phyloP scores from a whole-genome alignment of 2,329 filamentous ascomycete genomes.

The Cadophora gregata region DNA sequence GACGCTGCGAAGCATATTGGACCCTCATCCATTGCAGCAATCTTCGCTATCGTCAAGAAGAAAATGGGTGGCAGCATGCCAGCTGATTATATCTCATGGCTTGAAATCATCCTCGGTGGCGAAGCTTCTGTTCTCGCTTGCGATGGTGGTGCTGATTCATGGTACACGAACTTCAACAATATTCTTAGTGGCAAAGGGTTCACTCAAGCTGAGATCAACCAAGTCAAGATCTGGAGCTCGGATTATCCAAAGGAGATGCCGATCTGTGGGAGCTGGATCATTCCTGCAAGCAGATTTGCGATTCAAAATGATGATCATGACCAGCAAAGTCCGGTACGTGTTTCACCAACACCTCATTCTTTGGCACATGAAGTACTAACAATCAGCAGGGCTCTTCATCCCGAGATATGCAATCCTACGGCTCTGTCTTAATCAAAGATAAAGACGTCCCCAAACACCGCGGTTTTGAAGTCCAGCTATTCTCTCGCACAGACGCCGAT shows the following conservation, averaged over 20 bases:
- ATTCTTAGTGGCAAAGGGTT: conserved; percentile 36
- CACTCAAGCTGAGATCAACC: conserved; percentile 37
- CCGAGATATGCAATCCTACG: conserved; percentile 41
- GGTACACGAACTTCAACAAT: conserved; percentile 42
- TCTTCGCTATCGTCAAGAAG: conserved; percentile 38
- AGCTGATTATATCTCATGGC: conserved; percentile 42
- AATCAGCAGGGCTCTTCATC: conserved; percentile 39
- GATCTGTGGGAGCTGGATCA: conserved; percentile 26
- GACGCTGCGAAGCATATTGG: conserved; percentile 44
- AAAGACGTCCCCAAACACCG: conserved; percentile 41
- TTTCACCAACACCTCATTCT: not conserved
- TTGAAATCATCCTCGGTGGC: conserved; percentile 43
- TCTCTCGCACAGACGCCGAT: conserved; percentile 41
- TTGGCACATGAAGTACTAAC: not conserved
- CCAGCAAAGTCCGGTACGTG: conserved; percentile 39
- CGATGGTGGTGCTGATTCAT: conserved; percentile 37
- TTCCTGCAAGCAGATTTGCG: conserved; percentile 35
- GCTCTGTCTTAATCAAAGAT: conserved; percentile 42
- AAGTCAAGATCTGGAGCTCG: conserved; percentile 44
- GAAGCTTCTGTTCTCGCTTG: conserved; percentile 40
- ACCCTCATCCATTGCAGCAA: conserved; percentile 38
- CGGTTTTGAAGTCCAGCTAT: conserved; percentile 41
- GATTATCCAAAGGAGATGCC: conserved; percentile 40
- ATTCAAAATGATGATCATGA: conserved; percentile 45
- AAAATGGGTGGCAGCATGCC: conserved; percentile 42